Evolutionary conservation across 148 eudicot genomes (phyloP).

Genomic region (Rhododendron williamsianum): DNA sequence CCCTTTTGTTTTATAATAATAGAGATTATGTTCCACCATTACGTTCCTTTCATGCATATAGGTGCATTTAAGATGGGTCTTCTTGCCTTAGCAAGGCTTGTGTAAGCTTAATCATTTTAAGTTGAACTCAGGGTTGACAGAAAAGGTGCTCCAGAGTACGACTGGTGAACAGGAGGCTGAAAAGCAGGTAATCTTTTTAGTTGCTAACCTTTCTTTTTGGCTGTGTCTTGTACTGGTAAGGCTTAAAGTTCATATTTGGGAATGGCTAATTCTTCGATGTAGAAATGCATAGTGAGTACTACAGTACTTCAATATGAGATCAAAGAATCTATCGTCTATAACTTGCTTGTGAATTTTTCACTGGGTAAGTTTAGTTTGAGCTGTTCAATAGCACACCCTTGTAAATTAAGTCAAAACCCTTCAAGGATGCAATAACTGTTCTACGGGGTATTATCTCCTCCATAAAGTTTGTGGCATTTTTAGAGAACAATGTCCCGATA

Average conservation of each 20-base stretch:
- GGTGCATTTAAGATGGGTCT: not conserved
- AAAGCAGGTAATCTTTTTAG: conserved; percentile 44
- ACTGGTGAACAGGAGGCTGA: conserved; percentile 78
- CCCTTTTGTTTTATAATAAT: too few species aligned
- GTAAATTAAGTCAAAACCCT: conserved; percentile 1
- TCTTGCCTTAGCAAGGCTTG: conserved; percentile 5
- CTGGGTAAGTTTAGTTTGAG: not conserved
- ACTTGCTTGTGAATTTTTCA: not conserved
- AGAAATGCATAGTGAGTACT: not conserved
- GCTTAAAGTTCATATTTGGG: not conserved
- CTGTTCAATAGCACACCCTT: not conserved
- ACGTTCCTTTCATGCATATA: not conserved
- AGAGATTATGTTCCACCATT: not conserved
- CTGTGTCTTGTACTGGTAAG: not conserved
- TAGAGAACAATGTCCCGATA: not conserved
- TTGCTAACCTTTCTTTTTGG: not conserved
- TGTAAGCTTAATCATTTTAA: conserved; percentile 14
- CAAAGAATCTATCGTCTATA: not conserved
- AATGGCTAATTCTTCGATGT: not conserved
- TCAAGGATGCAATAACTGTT: not conserved
- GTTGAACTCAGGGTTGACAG: conserved; percentile 60
- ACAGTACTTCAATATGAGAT: not conserved
- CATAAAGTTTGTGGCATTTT: not conserved
- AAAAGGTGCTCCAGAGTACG: conserved; percentile 65
- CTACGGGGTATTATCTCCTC: not conserved